Evolutionary conservation across 2,329 filamentous ascomycete species (phyloP).

Genomic region (Boeremia lycopersici): DNA sequence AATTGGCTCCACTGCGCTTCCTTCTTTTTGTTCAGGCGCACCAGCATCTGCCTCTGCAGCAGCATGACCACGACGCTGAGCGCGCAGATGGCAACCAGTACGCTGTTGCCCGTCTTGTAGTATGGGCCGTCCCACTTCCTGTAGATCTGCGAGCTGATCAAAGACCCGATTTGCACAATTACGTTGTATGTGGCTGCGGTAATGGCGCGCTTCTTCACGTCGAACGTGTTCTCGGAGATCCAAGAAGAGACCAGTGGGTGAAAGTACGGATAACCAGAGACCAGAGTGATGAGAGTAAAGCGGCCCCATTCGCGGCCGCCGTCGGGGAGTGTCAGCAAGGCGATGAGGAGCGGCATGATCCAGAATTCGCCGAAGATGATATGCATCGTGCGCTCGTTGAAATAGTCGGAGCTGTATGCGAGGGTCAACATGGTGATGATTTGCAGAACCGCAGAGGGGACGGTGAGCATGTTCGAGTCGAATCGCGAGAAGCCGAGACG

Average conservation of each 20-base stretch:
- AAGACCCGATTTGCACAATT: constrained; percentile 48
- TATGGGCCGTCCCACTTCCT: constrained; percentile 59
- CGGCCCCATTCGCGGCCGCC: constrained; percentile 46
- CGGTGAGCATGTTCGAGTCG: constrained; percentile 50
- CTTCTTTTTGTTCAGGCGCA: constrained; percentile 39
- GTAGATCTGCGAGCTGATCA: constrained; percentile 56
- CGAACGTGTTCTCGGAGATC: constrained; percentile 67
- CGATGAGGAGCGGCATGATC: constrained; percentile 50
- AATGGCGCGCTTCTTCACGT: constrained; percentile 66
- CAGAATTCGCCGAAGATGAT: constrained; percentile 51
- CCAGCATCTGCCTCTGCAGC: constrained; percentile 55
- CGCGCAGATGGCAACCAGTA: constrained; percentile 57
- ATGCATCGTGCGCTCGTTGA: constrained; percentile 60
- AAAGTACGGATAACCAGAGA: constrained; percentile 50
- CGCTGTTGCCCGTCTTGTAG: constrained; percentile 60
- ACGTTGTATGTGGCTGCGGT: constrained; percentile 68
- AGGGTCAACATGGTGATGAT: constrained; percentile 56
- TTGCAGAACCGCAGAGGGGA: constrained; percentile 54
- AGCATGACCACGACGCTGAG: constrained; percentile 57
- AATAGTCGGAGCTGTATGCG: constrained; percentile 54
- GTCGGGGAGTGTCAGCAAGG: constrained; percentile 43
- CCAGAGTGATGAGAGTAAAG: constrained; percentile 48
- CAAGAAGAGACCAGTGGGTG: constrained; percentile 66
- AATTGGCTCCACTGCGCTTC: constrained; percentile 57
- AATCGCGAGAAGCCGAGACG: constrained; percentile 50